Percentiles rank a stretch among this genome's conserved stretches.
Evolutionary conservation across 768 basidiomycete species (phyloP).

Genomic region (Phanerochaete carnosa): DNA sequence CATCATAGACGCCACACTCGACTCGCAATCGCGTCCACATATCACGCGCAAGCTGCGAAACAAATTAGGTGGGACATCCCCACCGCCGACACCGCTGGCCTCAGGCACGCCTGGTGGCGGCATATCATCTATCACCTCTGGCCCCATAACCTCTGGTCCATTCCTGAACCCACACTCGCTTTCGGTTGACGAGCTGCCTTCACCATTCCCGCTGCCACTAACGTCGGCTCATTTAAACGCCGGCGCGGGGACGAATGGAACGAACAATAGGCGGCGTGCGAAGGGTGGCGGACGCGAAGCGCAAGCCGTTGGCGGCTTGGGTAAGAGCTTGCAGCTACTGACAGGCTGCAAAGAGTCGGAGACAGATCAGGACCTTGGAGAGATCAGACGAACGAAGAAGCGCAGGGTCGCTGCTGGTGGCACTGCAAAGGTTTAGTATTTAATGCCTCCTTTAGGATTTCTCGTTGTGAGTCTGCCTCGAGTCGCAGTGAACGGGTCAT

Average conservation of each 20-base stretch:
- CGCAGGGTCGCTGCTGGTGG: slow-evolving; percentile 6
- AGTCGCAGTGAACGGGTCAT: background rate
- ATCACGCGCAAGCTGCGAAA: slow-evolving; percentile 84
- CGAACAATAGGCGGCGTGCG: slow-evolving; percentile 32
- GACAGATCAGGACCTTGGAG: slow-evolving; percentile 55
- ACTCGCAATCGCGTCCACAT: slow-evolving; percentile 74
- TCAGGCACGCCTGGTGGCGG: slow-evolving; percentile 26
- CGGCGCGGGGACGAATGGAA: slow-evolving; percentile 15
- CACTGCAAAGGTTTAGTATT: background rate
- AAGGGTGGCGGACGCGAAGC: slow-evolving; percentile 45
- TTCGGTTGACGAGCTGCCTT: slow-evolving; percentile 82
- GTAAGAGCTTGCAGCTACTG: slow-evolving; percentile 65
- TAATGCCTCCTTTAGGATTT: background rate
- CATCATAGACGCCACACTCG: slow-evolving; percentile 61
- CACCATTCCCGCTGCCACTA: slow-evolving; percentile 76
- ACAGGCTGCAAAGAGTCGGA: slow-evolving; percentile 62
- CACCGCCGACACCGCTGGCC: slow-evolving; percentile 69
- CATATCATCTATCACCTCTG: slow-evolving; percentile 33
- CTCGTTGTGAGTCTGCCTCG: background rate
- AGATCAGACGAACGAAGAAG: slow-evolving; percentile 5
- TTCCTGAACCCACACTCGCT: slow-evolving; percentile 83
- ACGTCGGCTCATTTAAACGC: slow-evolving; percentile 48
- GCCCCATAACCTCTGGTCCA: slow-evolving; percentile 66
- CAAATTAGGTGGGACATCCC: slow-evolving; percentile 67
- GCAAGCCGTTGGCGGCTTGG: slow-evolving; percentile 64